Evolutionary conservation across 441 rosid species (phyloP).

Genomic region (Pelargonium citronellum): DNA sequence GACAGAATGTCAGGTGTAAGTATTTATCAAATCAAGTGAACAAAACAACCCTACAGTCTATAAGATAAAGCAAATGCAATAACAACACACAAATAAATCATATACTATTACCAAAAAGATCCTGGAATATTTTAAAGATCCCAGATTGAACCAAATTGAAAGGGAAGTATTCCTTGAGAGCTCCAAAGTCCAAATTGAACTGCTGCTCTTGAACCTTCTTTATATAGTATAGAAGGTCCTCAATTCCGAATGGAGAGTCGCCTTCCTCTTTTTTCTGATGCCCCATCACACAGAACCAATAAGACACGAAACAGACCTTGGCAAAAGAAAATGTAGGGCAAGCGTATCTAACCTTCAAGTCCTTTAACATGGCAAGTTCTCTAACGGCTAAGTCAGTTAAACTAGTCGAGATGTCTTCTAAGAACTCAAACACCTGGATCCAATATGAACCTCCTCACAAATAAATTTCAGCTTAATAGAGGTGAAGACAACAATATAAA

Average conservation of each 20-base stretch:
- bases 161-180: conserved; percentile 74
- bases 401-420: conserved; percentile 79
- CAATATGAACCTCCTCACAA: conserved; percentile 11
- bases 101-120: conserved; percentile 65
- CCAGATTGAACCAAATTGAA: conserved; percentile 79
- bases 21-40: neutral
- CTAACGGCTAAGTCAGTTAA: conserved; percentile 62
- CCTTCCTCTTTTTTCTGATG: conserved; percentile 89
- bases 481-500: neutral
- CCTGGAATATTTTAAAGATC: conserved; percentile 77
- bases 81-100: neutral
- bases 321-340: conserved; percentile 15
- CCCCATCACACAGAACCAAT: conserved; percentile 23
- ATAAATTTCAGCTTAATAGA: conserved; percentile 6
- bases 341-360: conserved; percentile 57
- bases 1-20: conserved; percentile 6
- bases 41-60: conserved; percentile 1
- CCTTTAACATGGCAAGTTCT: conserved; percentile 66
- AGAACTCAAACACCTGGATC: conserved; percentile 71
- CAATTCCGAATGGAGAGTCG: conserved; percentile 67
- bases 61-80: conserved; percentile 14
- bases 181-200: conserved; percentile 74
- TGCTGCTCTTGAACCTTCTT: conserved; percentile 75
- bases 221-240: conserved; percentile 75
- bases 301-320: conserved; percentile 19